Evolutionary conservation across 169 alveolate species (phyloP), one percentile per base, ranked within the genome.

Genomic region (Cryptosporidium xiaoi): DNA sequence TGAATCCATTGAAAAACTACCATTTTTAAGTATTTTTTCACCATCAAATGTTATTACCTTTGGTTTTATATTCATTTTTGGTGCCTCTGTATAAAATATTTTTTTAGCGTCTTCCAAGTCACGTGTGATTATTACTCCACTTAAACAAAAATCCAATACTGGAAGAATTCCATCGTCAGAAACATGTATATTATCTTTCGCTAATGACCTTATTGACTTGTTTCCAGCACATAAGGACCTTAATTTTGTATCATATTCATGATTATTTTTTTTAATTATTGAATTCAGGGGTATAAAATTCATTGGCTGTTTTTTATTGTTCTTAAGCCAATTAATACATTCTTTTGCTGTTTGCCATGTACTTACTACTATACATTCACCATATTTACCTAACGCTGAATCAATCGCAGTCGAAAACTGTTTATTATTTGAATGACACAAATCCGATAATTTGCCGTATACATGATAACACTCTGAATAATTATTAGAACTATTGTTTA

Each of bases 151-250:
- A 16, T 56, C 60, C 40, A 77, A 60, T 60, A 44, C 65, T 0
- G 87, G 87, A 13, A 20, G 65, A 24, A 77, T 77, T 24, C 87
- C 64, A 44, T 77, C 87, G 64, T 77, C 77, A 58, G 87, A 77
- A 29, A 40, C 8, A 18, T 77, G 87, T 60, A 77, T 40, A 77
- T 77, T 77, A 51, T 77, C 87, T 44, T 60, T 60, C 4, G 87
- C 87, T 56, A 77, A 27, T 13, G 71, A 77, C 31, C 87, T 56
- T n/a, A 69, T 53, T 10, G 69, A 62, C 20, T 62, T 56, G 51
- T 62, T 77, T 15, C 62, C 64, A 40, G 40, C 33, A 24, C 87
- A 77, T 36, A 77, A 34, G 1, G 77, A 53, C 48, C 87, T 77
- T 12, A 77, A 44, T 29, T 56, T 69, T 12, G 83, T 66, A 4